phyloP scores from a whole-genome alignment of 2,329 filamentous ascomycete species.

The Ophiostoma sp. region DNA sequence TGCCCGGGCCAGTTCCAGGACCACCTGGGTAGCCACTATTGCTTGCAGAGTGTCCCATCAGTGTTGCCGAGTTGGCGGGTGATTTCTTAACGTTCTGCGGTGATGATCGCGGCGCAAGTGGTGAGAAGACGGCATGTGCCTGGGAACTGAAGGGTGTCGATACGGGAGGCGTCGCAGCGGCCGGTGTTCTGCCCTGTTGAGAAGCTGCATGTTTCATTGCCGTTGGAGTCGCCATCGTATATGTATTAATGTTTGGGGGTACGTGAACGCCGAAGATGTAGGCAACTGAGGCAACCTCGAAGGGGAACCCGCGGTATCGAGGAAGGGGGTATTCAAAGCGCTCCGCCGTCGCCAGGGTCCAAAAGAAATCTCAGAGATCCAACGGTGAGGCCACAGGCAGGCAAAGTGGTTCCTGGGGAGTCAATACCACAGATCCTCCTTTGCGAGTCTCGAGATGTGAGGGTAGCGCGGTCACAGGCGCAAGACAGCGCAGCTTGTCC shows the following conservation, averaged over 20 bases:
- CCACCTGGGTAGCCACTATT: slow-evolving; percentile 20
- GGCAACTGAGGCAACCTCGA: no score
- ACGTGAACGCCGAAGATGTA: background rate
- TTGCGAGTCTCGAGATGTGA: no score
- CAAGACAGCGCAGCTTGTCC: no score
- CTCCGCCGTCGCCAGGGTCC: background rate
- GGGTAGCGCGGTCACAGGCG: no score
- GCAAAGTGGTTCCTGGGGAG: background rate
- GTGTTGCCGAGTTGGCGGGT: slow-evolving; percentile 47
- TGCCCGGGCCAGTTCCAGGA: slow-evolving; percentile 11
- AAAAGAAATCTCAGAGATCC: background rate
- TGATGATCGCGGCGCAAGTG: slow-evolving; percentile 49
- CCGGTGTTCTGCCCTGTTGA: slow-evolving; percentile 47
- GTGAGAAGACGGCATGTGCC: slow-evolving; percentile 54
- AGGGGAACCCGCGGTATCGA: no score
- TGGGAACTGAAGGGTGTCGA: slow-evolving; percentile 60
- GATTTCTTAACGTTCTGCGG: slow-evolving; percentile 61
- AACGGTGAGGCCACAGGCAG: background rate
- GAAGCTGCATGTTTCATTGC: slow-evolving; percentile 47
- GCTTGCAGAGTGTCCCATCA: slow-evolving; percentile 42
- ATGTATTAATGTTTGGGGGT: background rate
- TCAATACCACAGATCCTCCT: background rate
- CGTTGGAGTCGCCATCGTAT: slow-evolving; percentile 47
- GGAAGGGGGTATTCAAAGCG: background rate
- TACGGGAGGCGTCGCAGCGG: slow-evolving; percentile 58